These are phyloP conservation scores for Myotisia sp. DNA, from an alignment of 2,329 filamentous ascomycete genomes.

Conservation along the genomic window DNA sequence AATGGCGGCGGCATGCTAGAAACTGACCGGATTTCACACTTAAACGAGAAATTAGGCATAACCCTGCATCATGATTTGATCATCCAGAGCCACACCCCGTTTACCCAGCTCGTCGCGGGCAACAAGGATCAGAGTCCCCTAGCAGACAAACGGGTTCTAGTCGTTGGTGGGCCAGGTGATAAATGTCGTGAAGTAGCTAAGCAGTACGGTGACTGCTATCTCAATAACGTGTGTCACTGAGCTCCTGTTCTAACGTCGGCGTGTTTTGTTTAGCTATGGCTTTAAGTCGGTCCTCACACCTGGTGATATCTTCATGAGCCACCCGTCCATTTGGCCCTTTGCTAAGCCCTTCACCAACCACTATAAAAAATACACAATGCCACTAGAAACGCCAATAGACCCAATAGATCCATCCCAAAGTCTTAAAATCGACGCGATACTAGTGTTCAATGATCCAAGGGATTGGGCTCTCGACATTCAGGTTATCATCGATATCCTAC, in stretches of 20 bases:
- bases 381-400: constrained; percentile 24
- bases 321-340: constrained; percentile 74
- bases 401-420: constrained; percentile 32
- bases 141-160: constrained; percentile 53
- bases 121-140: constrained; percentile 40
- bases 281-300: constrained; percentile 74
- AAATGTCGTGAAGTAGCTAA: constrained; percentile 61
- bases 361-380: constrained; percentile 38
- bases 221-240: constrained; percentile 2
- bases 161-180: constrained; percentile 55
- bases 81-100: constrained; percentile 84
- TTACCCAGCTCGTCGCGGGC: constrained; percentile 53
- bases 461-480: constrained; percentile 91
- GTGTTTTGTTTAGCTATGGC: constrained; percentile 41
- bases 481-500: constrained; percentile 66
- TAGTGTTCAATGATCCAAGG: constrained; percentile 89
- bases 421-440: constrained; percentile 74
- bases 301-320: constrained; percentile 61
- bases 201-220: constrained; percentile 28
- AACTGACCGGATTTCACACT: constrained; percentile 53
- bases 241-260: neutral
- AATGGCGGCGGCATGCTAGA: constrained; percentile 88
- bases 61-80: constrained; percentile 55
- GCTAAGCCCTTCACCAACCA: constrained; percentile 49
- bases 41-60: constrained; percentile 52